Evolutionary conservation across 2,329 filamentous ascomycete genomes (phyloP).

Genomic region (Pseudopithomyces chartarum): DNA sequence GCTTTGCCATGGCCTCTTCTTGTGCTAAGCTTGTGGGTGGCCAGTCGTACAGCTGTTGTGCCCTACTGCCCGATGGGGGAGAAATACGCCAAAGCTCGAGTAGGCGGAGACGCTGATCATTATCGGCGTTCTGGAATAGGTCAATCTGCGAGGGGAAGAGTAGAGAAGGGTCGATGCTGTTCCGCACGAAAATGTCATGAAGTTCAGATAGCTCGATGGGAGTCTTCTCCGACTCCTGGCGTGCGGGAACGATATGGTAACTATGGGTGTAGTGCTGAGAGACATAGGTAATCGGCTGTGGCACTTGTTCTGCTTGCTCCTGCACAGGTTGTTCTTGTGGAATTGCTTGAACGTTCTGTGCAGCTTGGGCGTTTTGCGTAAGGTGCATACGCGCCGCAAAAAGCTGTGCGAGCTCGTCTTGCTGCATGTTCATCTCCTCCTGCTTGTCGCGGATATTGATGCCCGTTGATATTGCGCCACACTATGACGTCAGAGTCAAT

Average conservation of each 20-base stretch:
- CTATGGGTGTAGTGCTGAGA: conserved; percentile 87
- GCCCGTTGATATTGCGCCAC: conserved; percentile 47
- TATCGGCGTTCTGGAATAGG: conserved; percentile 76
- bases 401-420: conserved; percentile 81
- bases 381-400: conserved; percentile 79
- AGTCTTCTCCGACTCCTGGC: conserved; percentile 36
- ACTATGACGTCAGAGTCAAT: conserved; percentile 50
- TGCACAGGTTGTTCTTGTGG: conserved; percentile 15
- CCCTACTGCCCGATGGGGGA: conserved; percentile 59
- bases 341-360: conserved; percentile 55
- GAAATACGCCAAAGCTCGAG: conserved; percentile 86
- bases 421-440: conserved; percentile 58
- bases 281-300: conserved; percentile 68
- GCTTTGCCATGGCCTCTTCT: conserved; percentile 60
- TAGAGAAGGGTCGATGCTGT: conserved; percentile 71
- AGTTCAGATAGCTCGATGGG: conserved; percentile 46
- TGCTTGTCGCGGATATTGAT: conserved; percentile 48
- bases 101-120: conserved; percentile 73
- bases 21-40: conserved; percentile 59
- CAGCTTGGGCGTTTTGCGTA: conserved; percentile 37
- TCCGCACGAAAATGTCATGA: conserved; percentile 64
- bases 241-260: conserved; percentile 61
- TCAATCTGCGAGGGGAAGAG: conserved; percentile 77
- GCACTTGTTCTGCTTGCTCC: conserved; percentile 25
- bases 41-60: conserved; percentile 54